Evolutionary conservation across 2,329 filamentous ascomycete species (phyloP), one percentile per base, ranked within the genome.

Genomic region (Thermomyces lanuginosus): DNA sequence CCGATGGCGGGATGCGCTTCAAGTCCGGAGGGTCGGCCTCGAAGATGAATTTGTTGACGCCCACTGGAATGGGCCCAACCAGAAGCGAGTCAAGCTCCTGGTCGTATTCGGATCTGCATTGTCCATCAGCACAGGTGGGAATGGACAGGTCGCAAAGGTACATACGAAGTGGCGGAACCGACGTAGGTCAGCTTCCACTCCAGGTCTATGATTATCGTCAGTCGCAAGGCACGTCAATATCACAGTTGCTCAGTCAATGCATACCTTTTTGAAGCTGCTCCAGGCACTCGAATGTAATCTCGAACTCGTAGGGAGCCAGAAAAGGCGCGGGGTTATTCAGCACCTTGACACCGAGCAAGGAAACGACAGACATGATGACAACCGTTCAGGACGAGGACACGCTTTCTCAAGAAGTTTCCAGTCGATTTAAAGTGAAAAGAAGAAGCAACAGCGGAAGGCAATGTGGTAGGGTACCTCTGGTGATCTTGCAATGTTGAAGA

Each of bases 141-240:
- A 8, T 24, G 36, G 21, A 27, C 11, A 30, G 35, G 31, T 22
- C 29, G 30, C 26, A 24, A 29, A 28, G 28, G 9, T 40, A 66
- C 78, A 63, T 66, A 92, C 79, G 82, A 92, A 31, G 86, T 95
- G 37, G 91, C 89, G 42, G 89, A 98, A 47, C 89, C 91, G 49
- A 98, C 89, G 45, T 98, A 98, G 53, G 83, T 98, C 45, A 98
- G 66, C 60, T 98, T 98, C 89, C 89, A 98, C 60, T 98, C 89
- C 35, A 98, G 74, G 60, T 98, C 89, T 92, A 45, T 17, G 19
- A 22, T 27, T 22, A 13, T 26, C 27, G 26, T 22, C 11, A 49
- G 38, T 10, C 22, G 3, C 4, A 4, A 19, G n/a, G 23, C 9
- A n/a, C 11, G 9, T 19, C 12, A 8, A 29, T 4, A 14, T 17